These are phyloP conservation scores for Mycosarcoma maydis DNA, from an alignment of 1,284 basidiomycete genomes.

Conservation along the genomic window DNA sequence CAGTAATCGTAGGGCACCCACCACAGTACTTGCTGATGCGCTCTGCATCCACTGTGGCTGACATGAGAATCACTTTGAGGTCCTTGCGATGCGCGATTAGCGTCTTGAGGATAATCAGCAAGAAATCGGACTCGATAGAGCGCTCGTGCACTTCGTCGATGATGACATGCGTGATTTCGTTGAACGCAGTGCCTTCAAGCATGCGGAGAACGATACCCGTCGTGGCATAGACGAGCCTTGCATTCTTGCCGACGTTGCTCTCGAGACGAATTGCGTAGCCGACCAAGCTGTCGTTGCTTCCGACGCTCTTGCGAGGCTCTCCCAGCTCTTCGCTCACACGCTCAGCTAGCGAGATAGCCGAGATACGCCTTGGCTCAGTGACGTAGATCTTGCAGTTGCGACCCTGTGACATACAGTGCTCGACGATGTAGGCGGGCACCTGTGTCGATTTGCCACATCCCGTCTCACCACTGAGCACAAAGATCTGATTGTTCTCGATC, in stretches of 20 bases:
- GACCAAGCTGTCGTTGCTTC: slow-evolving; percentile 81
- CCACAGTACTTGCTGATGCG: slow-evolving; percentile 94
- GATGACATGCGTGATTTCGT: slow-evolving; percentile 92
- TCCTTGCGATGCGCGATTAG: slow-evolving; percentile 81
- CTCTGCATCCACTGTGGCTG: slow-evolving; percentile 90
- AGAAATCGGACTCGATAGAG: slow-evolving; percentile 96
- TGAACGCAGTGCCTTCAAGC: slow-evolving; percentile 89
- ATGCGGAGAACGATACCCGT: slow-evolving; percentile 97
- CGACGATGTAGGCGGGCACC: slow-evolving; percentile 91
- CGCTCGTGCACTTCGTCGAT: slow-evolving; percentile 93
- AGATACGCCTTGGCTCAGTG: slow-evolving; percentile 95
- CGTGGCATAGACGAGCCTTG: slow-evolving; percentile 72
- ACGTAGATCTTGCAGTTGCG: slow-evolving; percentile 90
- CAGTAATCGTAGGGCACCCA: slow-evolving; percentile 78
- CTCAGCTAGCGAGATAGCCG: slow-evolving; percentile 94
- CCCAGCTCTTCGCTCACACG: slow-evolving; percentile 94
- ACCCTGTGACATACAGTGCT: slow-evolving; percentile 85
- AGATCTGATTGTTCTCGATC: slow-evolving; percentile 81
- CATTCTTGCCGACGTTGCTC: slow-evolving; percentile 72
- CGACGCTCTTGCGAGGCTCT: slow-evolving; percentile 82
- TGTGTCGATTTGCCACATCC: slow-evolving; percentile 99
- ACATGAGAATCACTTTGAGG: slow-evolving; percentile 95
- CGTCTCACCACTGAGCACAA: slow-evolving; percentile 96
- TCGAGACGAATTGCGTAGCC: slow-evolving; percentile 96
- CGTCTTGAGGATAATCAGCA: slow-evolving; percentile 93